Base-by-base conservation (phyloP, 2,329 filamentous ascomycete genomes). In the Fusarium palustre region DNA sequence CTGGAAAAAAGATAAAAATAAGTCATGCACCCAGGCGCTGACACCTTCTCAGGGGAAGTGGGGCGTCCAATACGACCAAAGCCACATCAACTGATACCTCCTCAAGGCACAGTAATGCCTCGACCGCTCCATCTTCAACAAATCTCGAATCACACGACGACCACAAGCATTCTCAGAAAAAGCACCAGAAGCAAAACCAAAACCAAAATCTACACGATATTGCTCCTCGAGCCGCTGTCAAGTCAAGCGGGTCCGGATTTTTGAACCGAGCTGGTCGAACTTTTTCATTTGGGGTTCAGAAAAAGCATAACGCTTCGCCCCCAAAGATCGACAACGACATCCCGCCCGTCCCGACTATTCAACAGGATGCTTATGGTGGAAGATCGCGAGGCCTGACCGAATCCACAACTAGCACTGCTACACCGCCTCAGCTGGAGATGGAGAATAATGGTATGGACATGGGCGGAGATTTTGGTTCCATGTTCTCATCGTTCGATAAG, bases 1-100 rank as follows among this genome's bases (percentile, higher is more conserved):
- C 60, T 60, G 50, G 36, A 58, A 61, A 57, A 58, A 63, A 57
- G 50, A 70, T 65, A 65, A 71, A 71, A 74, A 73, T 74, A 69
- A 66, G 70, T 69, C 73, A 73, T 71, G 70, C 70, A 68, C 58
- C 54, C 56, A 68, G 70, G 69, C 70, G 76, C 79, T 82, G 76
- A 82, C 76, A 78, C 76, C 75, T 75, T 69, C 75, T 71, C 76
- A 88, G 86, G 74, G 86, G 85, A 77, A 88, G 86, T 79, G 86
- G 86, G 70, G 85, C 86, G 43, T 88, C 87, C 72, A 88, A 88
- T 76, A 88, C 85, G 38, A 89, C 87, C 62, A 87, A 88, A 77
- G 85, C 85, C 63, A 83, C 83, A 52, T 88, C 86, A 55, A 86
- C 84, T 69, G 87, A 89, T 77, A 86, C 85, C 71, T 89, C 87